phyloP scores from a whole-genome alignment of 169 alveolate genomes.

The Ichthyophthirius multifiliis region DNA sequence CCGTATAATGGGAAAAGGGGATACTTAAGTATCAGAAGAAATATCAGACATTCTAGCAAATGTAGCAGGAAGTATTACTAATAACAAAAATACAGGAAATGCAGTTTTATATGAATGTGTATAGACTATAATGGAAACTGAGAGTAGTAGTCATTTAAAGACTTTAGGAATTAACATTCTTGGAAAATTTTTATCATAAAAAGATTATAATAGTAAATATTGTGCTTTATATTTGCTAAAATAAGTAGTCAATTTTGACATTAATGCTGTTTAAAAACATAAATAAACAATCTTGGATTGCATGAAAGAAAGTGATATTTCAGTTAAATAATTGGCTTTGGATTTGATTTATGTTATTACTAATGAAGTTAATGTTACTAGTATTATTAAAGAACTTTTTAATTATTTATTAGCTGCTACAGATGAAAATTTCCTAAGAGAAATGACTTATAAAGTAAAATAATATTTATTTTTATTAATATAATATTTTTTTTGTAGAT shows the following conservation, averaged over 20 bases:
- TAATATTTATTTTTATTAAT: background rate
- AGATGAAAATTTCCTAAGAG: constrained; percentile 33
- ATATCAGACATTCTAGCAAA: constrained; percentile 86
- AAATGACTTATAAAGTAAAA: constrained; percentile 25
- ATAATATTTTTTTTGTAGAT: constrained; percentile 21
- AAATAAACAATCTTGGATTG: constrained; percentile 88
- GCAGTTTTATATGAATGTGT: constrained; percentile 98
- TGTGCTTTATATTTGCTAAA: constrained; percentile 89
- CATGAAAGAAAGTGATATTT: constrained; percentile 94
- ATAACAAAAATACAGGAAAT: constrained; percentile 95
- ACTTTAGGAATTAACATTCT: constrained; percentile 94
- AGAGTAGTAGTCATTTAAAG: constrained; percentile 83
- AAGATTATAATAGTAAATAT: constrained; percentile 92
- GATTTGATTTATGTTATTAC: constrained; percentile 94
- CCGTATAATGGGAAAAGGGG: constrained; percentile 50
- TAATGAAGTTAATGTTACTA: constrained; percentile 89
- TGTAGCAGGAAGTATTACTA: constrained; percentile 94
- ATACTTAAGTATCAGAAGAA: constrained; percentile 43
- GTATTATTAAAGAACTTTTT: constrained; percentile 90
- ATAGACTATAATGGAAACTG: constrained; percentile 92
- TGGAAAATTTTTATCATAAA: constrained; percentile 92
- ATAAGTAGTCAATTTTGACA: constrained; percentile 90
- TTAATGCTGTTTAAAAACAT: constrained; percentile 88
- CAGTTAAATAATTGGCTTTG: constrained; percentile 95
- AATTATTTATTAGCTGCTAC: constrained; percentile 81